Evolutionary conservation across 441 rosid species (phyloP), one percentile per base, ranked within the genome.

Genomic region (Breynia disticha): DNA sequence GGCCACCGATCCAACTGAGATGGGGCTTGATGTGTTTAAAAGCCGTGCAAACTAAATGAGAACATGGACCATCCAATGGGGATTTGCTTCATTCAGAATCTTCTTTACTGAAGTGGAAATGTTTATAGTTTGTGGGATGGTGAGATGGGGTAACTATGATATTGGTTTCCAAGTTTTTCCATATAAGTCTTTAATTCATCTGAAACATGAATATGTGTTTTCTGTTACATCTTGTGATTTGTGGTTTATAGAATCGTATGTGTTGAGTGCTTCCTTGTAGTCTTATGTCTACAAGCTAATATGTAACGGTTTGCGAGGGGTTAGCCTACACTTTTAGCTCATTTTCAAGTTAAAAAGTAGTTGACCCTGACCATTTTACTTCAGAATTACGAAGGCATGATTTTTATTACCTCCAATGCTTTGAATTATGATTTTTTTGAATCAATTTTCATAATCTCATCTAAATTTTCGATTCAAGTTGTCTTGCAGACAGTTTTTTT

Each of bases 1-100:
- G 52, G 91, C 88, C 18, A 84, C 91, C 11, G 93, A 81, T 63
- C 73, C 86, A 14, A 77, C 75, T 9, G 93, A 81, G 74, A 71
- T 81, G 76, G 78, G 76, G 41, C 78, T 79, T 38, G 80, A 79
- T 57, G 85, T 80, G 28, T 65, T 80, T 21, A 74, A 45, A 54
- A 75, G 86, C 74, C 80, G 86, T 46, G 82, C 76, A 48, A 65
- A 24, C 71, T 77, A 44, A 80, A 63, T 16, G 54, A 59, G 56
- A 47, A 15, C 15, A 22, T 55, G 47, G 63, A 53, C 67, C 61
- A 45, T 56, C 52, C 46, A 53, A 11, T 18, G 19, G 56, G 54
- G 67, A 38, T 16, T 55, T 67, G 45, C 46, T 46, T 56, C 44
- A 21, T 53, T 47, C 52, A 1, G 52, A 54, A 61, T 18, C 62